A percentile compares a stretch with the other conserved stretches of the same genome.
These are phyloP conservation scores for Basipetospora chlamydospora DNA, from an alignment of 2,329 filamentous ascomycete genomes.

Conservation along the genomic window DNA sequence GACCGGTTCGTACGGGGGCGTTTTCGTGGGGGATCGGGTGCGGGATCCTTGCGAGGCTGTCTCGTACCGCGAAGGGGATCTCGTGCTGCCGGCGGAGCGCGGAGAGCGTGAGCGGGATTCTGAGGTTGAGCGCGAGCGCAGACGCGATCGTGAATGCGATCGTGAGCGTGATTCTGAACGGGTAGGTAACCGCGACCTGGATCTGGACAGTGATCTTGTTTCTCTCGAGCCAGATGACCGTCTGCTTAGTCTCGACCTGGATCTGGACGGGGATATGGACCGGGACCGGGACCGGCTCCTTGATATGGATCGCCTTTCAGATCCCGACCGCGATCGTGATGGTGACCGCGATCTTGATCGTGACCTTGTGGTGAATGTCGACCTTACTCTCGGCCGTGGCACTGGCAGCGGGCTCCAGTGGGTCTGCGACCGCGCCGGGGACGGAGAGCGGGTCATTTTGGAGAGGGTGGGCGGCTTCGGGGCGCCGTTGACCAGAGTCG, in stretches of 20 bases:
- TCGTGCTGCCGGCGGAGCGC: too few species aligned
- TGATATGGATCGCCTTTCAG: conserved; percentile 6
- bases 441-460: too few species aligned
- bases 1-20: conserved; percentile 30
- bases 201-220: conserved; percentile 8
- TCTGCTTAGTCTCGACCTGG: too few species aligned
- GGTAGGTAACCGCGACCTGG: too few species aligned
- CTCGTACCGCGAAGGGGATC: conserved; percentile 17
- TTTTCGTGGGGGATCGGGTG: conserved; percentile 19
- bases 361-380: too few species aligned
- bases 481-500: neutral
- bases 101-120: conserved; percentile 20
- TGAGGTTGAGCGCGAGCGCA: conserved; percentile 18
- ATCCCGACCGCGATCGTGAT: conserved; percentile 1
- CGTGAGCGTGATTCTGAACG: conserved; percentile 12
- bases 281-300: conserved; percentile 9
- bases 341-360: neutral
- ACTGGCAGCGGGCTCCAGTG: too few species aligned
- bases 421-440: too few species aligned
- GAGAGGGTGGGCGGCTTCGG: neutral
- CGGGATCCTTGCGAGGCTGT: conserved; percentile 15
- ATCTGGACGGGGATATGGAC: conserved; percentile 11
- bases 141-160: conserved; percentile 15
- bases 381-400: too few species aligned
- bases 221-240: too few species aligned